These are phyloP conservation scores for Starmerella sirachaensis DNA, from an alignment of 805 yeast species.

Conservation along the genomic window DNA sequence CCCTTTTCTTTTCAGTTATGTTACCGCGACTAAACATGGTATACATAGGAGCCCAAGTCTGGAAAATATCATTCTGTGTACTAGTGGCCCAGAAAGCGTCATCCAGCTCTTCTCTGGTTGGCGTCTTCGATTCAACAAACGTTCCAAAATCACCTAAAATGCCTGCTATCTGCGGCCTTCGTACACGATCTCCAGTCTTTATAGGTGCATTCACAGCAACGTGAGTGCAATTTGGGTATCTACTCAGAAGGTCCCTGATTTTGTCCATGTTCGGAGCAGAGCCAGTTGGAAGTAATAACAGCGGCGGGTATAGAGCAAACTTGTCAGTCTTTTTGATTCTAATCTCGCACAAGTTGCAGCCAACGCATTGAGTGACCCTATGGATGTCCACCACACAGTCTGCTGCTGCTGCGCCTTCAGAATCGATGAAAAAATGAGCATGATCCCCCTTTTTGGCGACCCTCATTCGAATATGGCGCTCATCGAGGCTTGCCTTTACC, in stretches of 20 bases:
- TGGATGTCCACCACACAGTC: neutral
- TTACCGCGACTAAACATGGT: slow-evolving; percentile 87
- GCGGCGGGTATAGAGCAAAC: slow-evolving; percentile 56
- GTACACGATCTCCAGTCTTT: slow-evolving; percentile 37
- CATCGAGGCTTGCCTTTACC: neutral
- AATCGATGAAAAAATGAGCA: slow-evolving; percentile 8
- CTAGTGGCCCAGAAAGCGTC: slow-evolving; percentile 60
- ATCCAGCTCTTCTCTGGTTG: slow-evolving; percentile 35
- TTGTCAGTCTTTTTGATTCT: neutral
- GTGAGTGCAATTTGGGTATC: slow-evolving; percentile 36
- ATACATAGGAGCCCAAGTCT: slow-evolving; percentile 72
- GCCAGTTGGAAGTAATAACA: slow-evolving; percentile 44
- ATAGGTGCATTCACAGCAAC: slow-evolving; percentile 66
- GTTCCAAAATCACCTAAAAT: slow-evolving; percentile 56
- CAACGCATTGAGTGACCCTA: slow-evolving; percentile 4
- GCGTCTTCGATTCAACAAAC: slow-evolving; percentile 24
- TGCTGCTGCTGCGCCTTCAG: neutral
- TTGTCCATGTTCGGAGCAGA: slow-evolving; percentile 22
- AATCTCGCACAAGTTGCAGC: slow-evolving; percentile 7
- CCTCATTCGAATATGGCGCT: neutral
- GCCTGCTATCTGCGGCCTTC: slow-evolving; percentile 55
- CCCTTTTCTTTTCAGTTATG: slow-evolving; percentile 63
- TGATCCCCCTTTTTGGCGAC: slow-evolving; percentile 5
- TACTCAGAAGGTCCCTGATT: slow-evolving; percentile 15
- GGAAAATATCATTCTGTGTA: slow-evolving; percentile 61